Conservation (phyloP, 106 monocot species). For the Allium cepa region DNA sequence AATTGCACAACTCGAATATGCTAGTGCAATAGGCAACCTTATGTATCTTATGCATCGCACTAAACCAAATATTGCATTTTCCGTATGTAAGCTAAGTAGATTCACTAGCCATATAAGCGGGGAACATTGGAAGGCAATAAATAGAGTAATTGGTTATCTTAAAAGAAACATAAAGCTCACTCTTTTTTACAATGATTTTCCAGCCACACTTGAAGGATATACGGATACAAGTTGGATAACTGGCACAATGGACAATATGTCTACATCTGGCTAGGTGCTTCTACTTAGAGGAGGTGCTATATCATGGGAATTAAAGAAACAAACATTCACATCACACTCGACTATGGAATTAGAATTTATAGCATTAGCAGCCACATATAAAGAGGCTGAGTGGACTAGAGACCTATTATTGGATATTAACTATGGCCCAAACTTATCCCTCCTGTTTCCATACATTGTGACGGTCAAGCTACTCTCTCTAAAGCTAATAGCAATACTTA, state of each 20-base stretch:
- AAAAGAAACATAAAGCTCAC: neutral
- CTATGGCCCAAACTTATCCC: neutral
- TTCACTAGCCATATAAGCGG: neutral
- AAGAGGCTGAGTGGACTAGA: constrained; percentile 1
- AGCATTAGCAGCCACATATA: neutral
- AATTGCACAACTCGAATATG: neutral
- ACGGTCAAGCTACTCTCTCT: neutral
- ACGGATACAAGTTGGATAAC: neutral
- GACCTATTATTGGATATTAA: neutral
- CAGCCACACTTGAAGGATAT: neutral
- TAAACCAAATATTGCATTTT: neutral
- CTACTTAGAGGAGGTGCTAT: neutral
- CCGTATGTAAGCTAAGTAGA: neutral
- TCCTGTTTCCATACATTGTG: neutral
- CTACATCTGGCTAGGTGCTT: neutral
- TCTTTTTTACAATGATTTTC: neutral
- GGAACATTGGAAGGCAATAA: neutral
- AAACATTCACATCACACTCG: neutral
- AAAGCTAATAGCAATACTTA: neutral
- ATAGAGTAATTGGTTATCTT: neutral
- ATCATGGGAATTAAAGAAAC: constrained; percentile 1
- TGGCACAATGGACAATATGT: neutral
- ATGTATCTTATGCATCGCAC: neutral
- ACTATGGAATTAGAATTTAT: constrained; percentile 6
- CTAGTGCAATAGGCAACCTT: neutral